Percentiles rank a stretch among this genome's conserved stretches.
phyloP scores from a whole-genome alignment of 257 asterid genomes.

The Fraxinus anomala region DNA sequence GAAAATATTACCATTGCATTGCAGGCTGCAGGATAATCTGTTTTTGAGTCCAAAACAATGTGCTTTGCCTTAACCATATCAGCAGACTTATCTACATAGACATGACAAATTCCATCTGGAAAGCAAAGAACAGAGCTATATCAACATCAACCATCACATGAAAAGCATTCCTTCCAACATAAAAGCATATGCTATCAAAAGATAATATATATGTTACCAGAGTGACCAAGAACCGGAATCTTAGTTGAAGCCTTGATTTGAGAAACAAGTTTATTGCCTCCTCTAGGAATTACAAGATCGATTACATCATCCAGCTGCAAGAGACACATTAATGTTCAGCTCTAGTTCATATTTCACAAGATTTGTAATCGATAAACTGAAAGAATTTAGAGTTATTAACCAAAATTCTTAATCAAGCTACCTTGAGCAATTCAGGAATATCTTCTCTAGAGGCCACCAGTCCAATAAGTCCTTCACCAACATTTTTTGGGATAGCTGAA shows the following conservation, averaged over 20 bases:
- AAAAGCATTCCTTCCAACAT: slow-evolving; percentile 23
- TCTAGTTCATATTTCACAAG: slow-evolving; percentile 19
- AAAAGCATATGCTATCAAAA: slow-evolving; percentile 6
- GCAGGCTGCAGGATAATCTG: slow-evolving; percentile 91
- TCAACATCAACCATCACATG: slow-evolving; percentile 15
- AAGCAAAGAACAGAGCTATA: slow-evolving; percentile 21
- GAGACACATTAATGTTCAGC: slow-evolving; percentile 29
- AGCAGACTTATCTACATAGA: slow-evolving; percentile 78
- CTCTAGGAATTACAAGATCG: slow-evolving; percentile 91
- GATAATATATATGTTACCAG: slow-evolving; percentile 49
- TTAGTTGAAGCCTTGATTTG: slow-evolving; percentile 74
- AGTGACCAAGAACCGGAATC: slow-evolving; percentile 91
- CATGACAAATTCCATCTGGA: slow-evolving; percentile 89
- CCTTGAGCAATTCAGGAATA: slow-evolving; percentile 84
- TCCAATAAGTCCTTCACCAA: slow-evolving; percentile 75
- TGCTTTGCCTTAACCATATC: slow-evolving; percentile 71
- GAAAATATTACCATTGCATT: slow-evolving; percentile 66
- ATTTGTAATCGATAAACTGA: slow-evolving; percentile 2
- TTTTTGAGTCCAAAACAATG: slow-evolving; percentile 71
- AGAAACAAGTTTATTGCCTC: slow-evolving; percentile 78
- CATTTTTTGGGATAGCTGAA: slow-evolving; percentile 66
- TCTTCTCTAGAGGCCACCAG: slow-evolving; percentile 81
- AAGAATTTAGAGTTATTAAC: slow-evolving; percentile 7
- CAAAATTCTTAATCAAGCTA: slow-evolving; percentile 24
- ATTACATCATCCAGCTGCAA: slow-evolving; percentile 82